Percentiles rank a stretch among this genome's conserved stretches.
These are phyloP conservation scores for Waltergamsia citrina DNA, from an alignment of 2,329 filamentous ascomycete species.

Conservation along the genomic window DNA sequence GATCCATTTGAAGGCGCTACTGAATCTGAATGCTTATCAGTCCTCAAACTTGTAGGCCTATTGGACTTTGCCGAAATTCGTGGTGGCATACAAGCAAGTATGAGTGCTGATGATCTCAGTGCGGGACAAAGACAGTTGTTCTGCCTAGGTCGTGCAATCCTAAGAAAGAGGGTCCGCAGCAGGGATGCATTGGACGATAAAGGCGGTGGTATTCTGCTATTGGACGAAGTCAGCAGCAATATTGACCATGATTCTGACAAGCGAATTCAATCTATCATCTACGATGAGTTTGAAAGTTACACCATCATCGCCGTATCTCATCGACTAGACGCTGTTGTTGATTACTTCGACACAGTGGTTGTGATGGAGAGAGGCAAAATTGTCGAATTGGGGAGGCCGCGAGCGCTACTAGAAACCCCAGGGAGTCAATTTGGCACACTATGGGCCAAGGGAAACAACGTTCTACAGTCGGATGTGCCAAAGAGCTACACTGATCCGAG, in stretches of 20 bases:
- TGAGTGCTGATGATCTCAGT: conserved; percentile 39
- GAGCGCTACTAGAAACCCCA: too few relatives aligned
- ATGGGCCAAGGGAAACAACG: too few relatives aligned
- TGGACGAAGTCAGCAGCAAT: conserved; percentile 33
- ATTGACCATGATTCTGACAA: conserved; percentile 31
- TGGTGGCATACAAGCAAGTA: conserved; percentile 22
- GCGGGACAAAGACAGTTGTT: conserved; percentile 57
- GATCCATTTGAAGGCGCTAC: conserved; percentile 26
- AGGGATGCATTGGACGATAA: too few relatives aligned
- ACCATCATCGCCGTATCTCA: conserved; percentile 46
- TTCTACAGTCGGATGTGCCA: too few relatives aligned
- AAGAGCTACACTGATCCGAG: too few relatives aligned
- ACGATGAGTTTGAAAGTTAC: conserved; percentile 25
- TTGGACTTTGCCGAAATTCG: conserved; percentile 18
- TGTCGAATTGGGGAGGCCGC: conserved; percentile 25
- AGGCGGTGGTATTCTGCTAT: conserved; percentile 20
- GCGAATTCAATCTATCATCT: conserved; percentile 29
- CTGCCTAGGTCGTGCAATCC: conserved; percentile 48
- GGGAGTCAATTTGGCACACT: too few relatives aligned
- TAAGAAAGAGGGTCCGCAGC: conserved; percentile 22
- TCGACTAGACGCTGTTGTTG: conserved; percentile 35
- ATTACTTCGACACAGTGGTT: conserved; percentile 37
- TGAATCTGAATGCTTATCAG: conserved; percentile 19
- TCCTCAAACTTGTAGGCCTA: conserved; percentile 24
- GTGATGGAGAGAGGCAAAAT: conserved; percentile 39